Conservation (phyloP, 148 eudicot genomes). For the Selenicereus undatus region DNA sequence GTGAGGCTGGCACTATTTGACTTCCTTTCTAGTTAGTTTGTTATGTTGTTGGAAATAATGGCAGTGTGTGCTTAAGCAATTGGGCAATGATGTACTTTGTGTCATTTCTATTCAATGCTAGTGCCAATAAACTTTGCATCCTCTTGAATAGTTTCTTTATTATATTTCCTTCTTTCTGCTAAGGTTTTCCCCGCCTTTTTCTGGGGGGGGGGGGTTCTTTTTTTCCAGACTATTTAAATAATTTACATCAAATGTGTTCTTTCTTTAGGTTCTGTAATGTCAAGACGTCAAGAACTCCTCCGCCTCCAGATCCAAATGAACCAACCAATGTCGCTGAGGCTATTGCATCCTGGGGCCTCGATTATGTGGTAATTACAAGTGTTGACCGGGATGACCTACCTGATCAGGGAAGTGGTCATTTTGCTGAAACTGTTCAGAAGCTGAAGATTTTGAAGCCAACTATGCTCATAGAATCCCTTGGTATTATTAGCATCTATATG, state of each 20-base stretch:
- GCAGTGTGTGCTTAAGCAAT: not conserved
- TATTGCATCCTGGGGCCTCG: slow-evolving; percentile 99
- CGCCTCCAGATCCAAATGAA: slow-evolving; percentile 96
- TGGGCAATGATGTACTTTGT: not conserved
- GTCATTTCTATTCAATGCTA: not conserved
- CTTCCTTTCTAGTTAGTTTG: not conserved
- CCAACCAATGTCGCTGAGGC: slow-evolving; percentile 93
- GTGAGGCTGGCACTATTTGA: not conserved
- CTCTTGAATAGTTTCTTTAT: not conserved
- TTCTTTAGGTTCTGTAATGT: slow-evolving; percentile 90
- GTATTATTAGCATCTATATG: slow-evolving; percentile 32
- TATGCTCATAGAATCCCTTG: slow-evolving; percentile 92
- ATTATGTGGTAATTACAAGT: slow-evolving; percentile 94
- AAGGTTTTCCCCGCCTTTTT: not conserved
- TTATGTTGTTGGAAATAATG: not conserved
- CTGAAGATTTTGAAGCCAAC: slow-evolving; percentile 72
- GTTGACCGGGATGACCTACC: slow-evolving; percentile 95
- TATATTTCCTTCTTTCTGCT: not conserved
- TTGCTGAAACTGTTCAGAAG: slow-evolving; percentile 92
- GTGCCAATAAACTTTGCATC: not conserved
- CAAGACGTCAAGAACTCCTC: slow-evolving; percentile 95
- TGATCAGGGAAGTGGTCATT: slow-evolving; percentile 98
- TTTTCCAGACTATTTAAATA: not conserved
- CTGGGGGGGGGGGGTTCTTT: not conserved
- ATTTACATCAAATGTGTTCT: not conserved